phyloP scores from a whole-genome alignment of 2,329 filamentous ascomycete species.

The Cytospora mali region DNA sequence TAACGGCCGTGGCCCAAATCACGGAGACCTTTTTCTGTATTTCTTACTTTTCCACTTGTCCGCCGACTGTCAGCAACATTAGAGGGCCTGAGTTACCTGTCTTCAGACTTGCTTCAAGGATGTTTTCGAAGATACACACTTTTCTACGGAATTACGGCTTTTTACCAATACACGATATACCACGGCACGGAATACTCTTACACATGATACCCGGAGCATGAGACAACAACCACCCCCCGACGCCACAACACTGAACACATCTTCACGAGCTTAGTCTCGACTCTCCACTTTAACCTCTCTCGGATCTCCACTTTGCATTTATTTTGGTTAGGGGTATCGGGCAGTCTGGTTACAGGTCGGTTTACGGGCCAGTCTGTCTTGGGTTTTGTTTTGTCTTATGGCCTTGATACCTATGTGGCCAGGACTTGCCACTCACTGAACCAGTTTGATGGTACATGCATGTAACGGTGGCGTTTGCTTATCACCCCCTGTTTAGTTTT shows the following conservation, averaged over 20 bases:
- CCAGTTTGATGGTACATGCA: constrained; percentile 19
- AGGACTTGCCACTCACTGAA: constrained; percentile 6
- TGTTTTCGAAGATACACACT: neutral
- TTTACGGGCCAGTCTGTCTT: constrained; percentile 3
- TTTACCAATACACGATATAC: constrained; percentile 18
- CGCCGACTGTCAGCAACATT: neutral
- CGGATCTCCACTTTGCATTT: constrained; percentile 23
- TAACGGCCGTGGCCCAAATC: neutral
- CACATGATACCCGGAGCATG: constrained; percentile 34
- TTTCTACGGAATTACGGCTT: constrained; percentile 1
- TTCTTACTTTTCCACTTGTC: constrained; percentile 11
- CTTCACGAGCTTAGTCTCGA: constrained; percentile 3
- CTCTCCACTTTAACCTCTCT: constrained; percentile 30
- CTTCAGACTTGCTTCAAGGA: neutral
- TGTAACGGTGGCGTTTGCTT: constrained; percentile 21
- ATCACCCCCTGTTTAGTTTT: neutral
- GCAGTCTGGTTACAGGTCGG: neutral
- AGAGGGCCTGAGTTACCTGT: constrained; percentile 7
- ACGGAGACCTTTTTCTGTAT: neutral
- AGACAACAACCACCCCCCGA: constrained; percentile 16
- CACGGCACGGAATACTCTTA: constrained; percentile 27
- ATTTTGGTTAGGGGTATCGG: constrained; percentile 19
- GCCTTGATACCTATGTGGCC: constrained; percentile 5
- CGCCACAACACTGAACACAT: constrained; percentile 14
- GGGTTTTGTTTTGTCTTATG: constrained; percentile 2